These are phyloP conservation scores for Blastobotrys terrestris DNA, from an alignment of 805 yeast genomes.

Conservation along the genomic window DNA sequence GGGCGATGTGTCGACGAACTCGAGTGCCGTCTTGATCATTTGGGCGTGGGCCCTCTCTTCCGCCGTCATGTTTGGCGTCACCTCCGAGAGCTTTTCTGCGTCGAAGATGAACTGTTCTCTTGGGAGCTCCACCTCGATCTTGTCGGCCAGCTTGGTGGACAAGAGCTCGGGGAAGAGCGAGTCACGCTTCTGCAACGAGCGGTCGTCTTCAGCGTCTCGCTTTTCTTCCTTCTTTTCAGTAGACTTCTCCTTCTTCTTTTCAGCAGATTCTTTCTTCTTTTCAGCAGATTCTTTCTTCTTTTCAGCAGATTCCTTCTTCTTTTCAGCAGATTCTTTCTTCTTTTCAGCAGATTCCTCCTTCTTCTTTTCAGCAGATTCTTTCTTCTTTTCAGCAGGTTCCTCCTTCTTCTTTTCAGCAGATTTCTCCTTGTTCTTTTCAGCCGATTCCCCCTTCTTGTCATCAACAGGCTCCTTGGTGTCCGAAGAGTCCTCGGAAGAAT, in stretches of 20 bases:
- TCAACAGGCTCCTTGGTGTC: conserved; percentile 7
- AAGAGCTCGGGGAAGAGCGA: conserved; percentile 3
- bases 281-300: conserved; percentile 2
- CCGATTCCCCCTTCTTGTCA: conserved; percentile 9
- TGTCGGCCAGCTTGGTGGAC: conserved; percentile 4
- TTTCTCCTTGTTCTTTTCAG: conserved; percentile 14
- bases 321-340: conserved; percentile 1
- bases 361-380: no score
- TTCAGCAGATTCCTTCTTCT: conserved; percentile 2
- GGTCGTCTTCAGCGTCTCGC: background rate
- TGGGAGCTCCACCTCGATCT: conserved; percentile 11
- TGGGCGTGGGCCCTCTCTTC: conserved; percentile 12
- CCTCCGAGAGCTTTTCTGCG: conserved; percentile 8
- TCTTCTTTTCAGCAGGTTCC: no score
- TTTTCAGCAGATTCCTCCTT: conserved; percentile 9
- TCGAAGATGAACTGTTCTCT: conserved; percentile 16
- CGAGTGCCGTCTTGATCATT: conserved; percentile 13
- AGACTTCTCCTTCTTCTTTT: conserved; percentile 1
- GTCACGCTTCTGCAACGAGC: background rate
- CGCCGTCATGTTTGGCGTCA: background rate
- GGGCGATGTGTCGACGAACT: conserved; percentile 7
- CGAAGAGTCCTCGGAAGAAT: conserved; percentile 4
- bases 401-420: conserved; percentile 13
- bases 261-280: background rate
- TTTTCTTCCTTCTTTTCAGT: background rate